Base-by-base conservation (phyloP, 2,329 filamentous ascomycete genomes). In the Fusarium tupiense region DNA sequence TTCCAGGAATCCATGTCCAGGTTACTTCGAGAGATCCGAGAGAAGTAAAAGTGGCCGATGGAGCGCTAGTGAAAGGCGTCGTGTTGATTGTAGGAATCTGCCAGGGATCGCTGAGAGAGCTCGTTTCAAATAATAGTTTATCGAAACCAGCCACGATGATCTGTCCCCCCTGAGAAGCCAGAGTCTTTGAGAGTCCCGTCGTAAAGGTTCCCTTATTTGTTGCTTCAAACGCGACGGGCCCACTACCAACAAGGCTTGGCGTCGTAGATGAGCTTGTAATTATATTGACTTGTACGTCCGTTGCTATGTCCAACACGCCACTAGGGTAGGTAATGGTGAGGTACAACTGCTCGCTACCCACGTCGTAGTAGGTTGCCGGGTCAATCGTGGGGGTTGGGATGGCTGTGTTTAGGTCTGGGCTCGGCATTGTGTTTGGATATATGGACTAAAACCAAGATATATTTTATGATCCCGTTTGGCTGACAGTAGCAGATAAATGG, bases 1-100 rank as follows among this genome's bases (percentile, higher is more conserved):
- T 9, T 0, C 4, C 4, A 0, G n/a, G 3, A 9, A 20, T 22
- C 40, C 29, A 58, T 12, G 54, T 2, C 54, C 54, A 58, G 3
- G 29, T 35, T 2, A 44, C 29, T 22, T 58, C 16, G 6, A 58
- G 3, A 2, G 40, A 44, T 3, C 40, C 38, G 1, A 44, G 38
- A 7, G 54, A 58, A 16, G 9, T 58, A 20, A 58, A 24, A 26
- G 3, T 58, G 22, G 17, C 12, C 1, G 40, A 2, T 2, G 16
- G 6, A 6, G 22, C 0, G 17, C 40, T 44, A 17, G 40, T 43
- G 6, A 58, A 26, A 58, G 54, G 40, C 6, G 40, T 2, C 10
- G 12, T 17, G 13, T 19, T 31, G 29, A 33, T 33, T 58, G 9
- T 7, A 4, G 40, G 54, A 13, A 44, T 8, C 38, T 35, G 16